These are phyloP conservation scores for Rachicladosporium sp. DNA, from an alignment of 2,329 filamentous ascomycete genomes.

Conservation along the genomic window DNA sequence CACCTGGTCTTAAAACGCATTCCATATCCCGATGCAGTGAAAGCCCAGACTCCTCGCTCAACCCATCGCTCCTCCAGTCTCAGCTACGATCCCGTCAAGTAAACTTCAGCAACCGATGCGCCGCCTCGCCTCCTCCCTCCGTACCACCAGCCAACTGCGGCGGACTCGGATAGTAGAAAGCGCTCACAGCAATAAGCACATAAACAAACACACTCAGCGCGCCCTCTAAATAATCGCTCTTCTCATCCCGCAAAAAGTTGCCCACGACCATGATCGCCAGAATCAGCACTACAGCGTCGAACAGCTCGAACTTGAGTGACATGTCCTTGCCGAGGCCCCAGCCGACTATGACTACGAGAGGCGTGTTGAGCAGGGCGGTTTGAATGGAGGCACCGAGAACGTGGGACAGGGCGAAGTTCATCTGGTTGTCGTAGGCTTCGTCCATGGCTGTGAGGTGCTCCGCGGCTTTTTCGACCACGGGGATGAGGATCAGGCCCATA, in stretches of 20 bases:
- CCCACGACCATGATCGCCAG: slow-evolving; percentile 77
- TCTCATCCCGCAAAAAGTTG: slow-evolving; percentile 75
- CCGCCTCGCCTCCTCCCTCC: not conserved
- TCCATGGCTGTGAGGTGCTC: slow-evolving; percentile 76
- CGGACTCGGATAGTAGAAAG: slow-evolving; percentile 50
- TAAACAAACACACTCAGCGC: slow-evolving; percentile 62
- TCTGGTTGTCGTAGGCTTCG: slow-evolving; percentile 67
- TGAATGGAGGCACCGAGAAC: slow-evolving; percentile 80
- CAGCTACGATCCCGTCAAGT: too few relatives aligned
- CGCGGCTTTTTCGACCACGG: slow-evolving; percentile 72
- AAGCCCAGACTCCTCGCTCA: too few relatives aligned
- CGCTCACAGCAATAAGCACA: slow-evolving; percentile 48
- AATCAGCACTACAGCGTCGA: slow-evolving; percentile 71
- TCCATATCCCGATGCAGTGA: too few relatives aligned
- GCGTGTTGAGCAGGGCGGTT: slow-evolving; percentile 78
- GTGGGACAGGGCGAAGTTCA: slow-evolving; percentile 72
- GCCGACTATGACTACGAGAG: slow-evolving; percentile 68
- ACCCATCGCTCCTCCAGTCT: too few relatives aligned
- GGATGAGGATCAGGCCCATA: slow-evolving; percentile 62
- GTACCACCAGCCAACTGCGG: slow-evolving; percentile 1
- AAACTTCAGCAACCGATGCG: too few relatives aligned
- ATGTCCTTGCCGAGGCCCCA: slow-evolving; percentile 63
- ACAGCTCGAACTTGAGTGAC: slow-evolving; percentile 75
- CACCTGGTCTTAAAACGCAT: too few relatives aligned
- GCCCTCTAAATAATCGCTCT: slow-evolving; percentile 85